These are phyloP conservation scores for Lenwebbia sp. DNA, from an alignment of 345 rosid species.

Conservation along the genomic window DNA sequence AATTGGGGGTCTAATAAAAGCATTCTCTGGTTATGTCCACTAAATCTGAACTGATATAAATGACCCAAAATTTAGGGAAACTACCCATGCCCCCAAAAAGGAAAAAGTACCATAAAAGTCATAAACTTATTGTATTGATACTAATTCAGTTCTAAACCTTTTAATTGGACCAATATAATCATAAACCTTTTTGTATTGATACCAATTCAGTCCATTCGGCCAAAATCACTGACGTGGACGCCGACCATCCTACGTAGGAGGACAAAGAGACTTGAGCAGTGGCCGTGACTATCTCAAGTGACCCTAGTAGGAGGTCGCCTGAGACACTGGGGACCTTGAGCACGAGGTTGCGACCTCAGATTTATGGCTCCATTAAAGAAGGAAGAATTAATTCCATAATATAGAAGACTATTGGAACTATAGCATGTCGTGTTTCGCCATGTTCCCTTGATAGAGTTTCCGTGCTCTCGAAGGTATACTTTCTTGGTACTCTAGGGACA, in stretches of 20 bases:
- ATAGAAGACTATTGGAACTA: not conserved
- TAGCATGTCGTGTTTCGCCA: not conserved
- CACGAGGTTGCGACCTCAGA: not conserved
- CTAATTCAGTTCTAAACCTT: too few relatives aligned
- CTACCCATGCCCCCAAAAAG: too few relatives aligned
- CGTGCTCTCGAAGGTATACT: not conserved
- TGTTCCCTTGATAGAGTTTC: not conserved
- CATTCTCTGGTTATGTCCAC: not conserved
- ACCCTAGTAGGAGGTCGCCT: not conserved
- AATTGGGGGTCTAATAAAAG: not conserved
- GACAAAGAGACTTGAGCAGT: not conserved
- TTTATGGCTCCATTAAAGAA: not conserved
- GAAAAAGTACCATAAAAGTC: too few relatives aligned
- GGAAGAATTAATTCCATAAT: not conserved
- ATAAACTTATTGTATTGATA: too few relatives aligned
- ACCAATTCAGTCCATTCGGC: too few relatives aligned
- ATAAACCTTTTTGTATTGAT: too few relatives aligned
- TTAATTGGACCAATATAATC: too few relatives aligned
- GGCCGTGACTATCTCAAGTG: not conserved
- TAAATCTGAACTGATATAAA: not conserved
- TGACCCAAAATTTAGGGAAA: not conserved
- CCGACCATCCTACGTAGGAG: too few relatives aligned
- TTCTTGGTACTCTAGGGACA: not conserved
- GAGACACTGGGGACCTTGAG: not conserved
- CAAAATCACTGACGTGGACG: too few relatives aligned